Conservation (phyloP, 495 filamentous ascomycete species). For the Poronia punctata region DNA sequence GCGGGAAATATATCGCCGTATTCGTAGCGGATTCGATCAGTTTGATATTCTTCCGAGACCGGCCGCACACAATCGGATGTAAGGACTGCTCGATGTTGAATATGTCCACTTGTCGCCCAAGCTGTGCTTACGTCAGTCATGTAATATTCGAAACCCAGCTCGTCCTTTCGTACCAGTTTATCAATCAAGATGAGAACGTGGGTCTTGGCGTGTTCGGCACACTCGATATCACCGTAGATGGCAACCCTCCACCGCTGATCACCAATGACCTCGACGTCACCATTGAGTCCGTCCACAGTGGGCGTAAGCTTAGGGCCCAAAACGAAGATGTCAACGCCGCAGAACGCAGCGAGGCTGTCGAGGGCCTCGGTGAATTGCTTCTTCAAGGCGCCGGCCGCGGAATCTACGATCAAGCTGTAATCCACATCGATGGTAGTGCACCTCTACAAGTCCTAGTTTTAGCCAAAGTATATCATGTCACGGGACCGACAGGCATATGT, state of each 20-base stretch:
- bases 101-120: slow-evolving; percentile 75
- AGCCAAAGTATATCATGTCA: slow-evolving; percentile 14
- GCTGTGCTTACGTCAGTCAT: slow-evolving; percentile 44
- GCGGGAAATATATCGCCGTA: slow-evolving; percentile 95
- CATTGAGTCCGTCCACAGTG: slow-evolving; percentile 56
- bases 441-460: slow-evolving; percentile 51
- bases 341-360: slow-evolving; percentile 73
- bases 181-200: slow-evolving; percentile 95
- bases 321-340: slow-evolving; percentile 93
- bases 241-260: slow-evolving; percentile 83
- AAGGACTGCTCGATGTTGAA: slow-evolving; percentile 79
- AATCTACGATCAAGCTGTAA: slow-evolving; percentile 75
- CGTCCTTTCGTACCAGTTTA: slow-evolving; percentile 63
- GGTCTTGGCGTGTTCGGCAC: slow-evolving; percentile 93
- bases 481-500: slow-evolving; percentile 10
- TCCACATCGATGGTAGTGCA: slow-evolving; percentile 91
- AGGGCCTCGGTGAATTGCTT: slow-evolving; percentile 69
- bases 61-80: slow-evolving; percentile 84
- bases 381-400: slow-evolving; percentile 57
- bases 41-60: slow-evolving; percentile 93
- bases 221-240: slow-evolving; percentile 93
- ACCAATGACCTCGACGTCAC: slow-evolving; percentile 42
- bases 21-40: slow-evolving; percentile 87
- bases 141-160: not conserved
- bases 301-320: slow-evolving; percentile 70